Conservation (phyloP, 2,329 filamentous ascomycete species). For the Myriangium duriaei region DNA sequence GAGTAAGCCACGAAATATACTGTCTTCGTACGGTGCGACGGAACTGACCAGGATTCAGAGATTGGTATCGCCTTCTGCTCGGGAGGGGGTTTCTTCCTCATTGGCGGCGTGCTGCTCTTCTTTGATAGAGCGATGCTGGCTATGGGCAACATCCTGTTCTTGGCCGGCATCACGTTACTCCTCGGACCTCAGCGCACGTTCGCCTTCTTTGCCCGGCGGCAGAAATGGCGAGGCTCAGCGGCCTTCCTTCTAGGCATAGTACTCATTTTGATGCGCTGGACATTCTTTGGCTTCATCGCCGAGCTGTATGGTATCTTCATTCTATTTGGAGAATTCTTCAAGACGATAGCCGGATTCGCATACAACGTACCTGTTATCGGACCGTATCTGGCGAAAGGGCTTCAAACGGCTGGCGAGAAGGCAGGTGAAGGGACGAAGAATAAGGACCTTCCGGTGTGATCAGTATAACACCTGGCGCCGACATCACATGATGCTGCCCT, state of each 20-base stretch:
- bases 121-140: constrained; percentile 97
- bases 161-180: constrained; percentile 89
- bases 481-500: no score
- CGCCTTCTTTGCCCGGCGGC: constrained; percentile 83
- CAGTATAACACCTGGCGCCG: no score
- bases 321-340: constrained; percentile 90
- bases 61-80: constrained; percentile 96
- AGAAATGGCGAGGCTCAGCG: constrained; percentile 83
- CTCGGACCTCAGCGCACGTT: constrained; percentile 87
- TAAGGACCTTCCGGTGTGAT: constrained; percentile 63
- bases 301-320: constrained; percentile 89
- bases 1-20: constrained; percentile 54
- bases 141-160: constrained; percentile 98
- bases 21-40: background rate
- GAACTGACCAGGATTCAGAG: constrained; percentile 43
- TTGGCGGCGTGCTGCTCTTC: constrained; percentile 90
- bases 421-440: constrained; percentile 56
- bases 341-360: constrained; percentile 80
- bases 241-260: constrained; percentile 75
- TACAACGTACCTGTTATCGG: constrained; percentile 75
- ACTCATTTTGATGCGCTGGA: constrained; percentile 82
- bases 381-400: constrained; percentile 63
- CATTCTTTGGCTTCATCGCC: constrained; percentile 76
- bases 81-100: constrained; percentile 86
- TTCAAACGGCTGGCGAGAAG: constrained; percentile 63